These are phyloP conservation scores for Neurospora sp. DNA, from an alignment of 495 filamentous ascomycete species.

Conservation along the genomic window DNA sequence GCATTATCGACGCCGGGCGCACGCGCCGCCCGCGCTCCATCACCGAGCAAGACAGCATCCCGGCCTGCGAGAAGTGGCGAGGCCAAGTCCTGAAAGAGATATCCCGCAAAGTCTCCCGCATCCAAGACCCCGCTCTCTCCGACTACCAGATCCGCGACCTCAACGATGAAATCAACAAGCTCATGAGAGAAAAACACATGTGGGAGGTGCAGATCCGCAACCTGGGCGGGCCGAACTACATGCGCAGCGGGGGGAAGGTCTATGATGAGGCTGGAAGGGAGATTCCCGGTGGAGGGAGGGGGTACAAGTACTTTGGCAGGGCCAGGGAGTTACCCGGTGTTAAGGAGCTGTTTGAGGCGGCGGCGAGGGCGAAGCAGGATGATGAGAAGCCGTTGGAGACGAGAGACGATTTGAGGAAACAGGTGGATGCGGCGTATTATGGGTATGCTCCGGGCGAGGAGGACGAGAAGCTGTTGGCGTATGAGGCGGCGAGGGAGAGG, in stretches of 20 bases:
- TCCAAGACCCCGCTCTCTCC: conserved; percentile 78
- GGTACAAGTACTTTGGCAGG: conserved; percentile 77
- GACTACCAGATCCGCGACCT: conserved; percentile 97
- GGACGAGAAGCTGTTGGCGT: conserved; percentile 71
- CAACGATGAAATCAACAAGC: conserved; percentile 98
- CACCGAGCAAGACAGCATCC: conserved; percentile 72
- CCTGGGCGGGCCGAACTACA: conserved; percentile 93
- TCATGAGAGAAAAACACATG: conserved; percentile 96
- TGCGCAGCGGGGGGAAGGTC: conserved; percentile 77
- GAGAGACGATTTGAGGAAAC: conserved; percentile 59
- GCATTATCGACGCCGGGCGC: conserved; percentile 89
- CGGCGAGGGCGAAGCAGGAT: conserved; percentile 39
- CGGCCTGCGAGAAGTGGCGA: conserved; percentile 92
- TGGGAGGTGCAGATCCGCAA: conserved; percentile 96
- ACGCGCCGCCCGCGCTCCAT: conserved; percentile 84
- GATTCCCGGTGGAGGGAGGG: conserved; percentile 80
- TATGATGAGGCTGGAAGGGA: conserved; percentile 90
- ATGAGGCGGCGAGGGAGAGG: conserved; percentile 75
- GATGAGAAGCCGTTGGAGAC: conserved; percentile 50
- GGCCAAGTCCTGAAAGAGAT: conserved; percentile 96
- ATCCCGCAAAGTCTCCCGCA: conserved; percentile 88
- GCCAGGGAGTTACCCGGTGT: conserved; percentile 88
- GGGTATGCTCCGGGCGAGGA: conserved; percentile 93
- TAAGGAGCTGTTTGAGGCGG: conserved; percentile 89
- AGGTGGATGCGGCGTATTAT: conserved; percentile 92